Evolutionary conservation across 768 basidiomycete species (phyloP), one percentile per base, ranked within the genome.

Genomic region (Lactarius deliciosus): DNA sequence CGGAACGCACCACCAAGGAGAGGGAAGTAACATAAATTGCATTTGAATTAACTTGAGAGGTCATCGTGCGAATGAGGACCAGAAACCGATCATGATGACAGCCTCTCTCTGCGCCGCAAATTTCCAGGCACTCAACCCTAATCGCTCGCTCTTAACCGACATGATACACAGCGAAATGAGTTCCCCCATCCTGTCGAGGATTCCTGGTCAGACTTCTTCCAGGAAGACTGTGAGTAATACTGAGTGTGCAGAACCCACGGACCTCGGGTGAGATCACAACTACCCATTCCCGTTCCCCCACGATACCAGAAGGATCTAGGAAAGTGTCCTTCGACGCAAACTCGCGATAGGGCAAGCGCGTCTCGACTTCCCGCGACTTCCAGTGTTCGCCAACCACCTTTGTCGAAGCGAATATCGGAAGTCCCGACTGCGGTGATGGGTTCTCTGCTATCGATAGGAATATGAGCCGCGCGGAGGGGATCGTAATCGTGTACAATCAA

Each of bases 281-380:
- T 18, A 62, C 15, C 61, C 61, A 55, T 28, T 62, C 61, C 25
- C 61, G 55, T 13, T 62, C 53, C 30, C 50, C 61, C 25, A 62
- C 22, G 3, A 62, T 28, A 18, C 20, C 13, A 4, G 30, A 18
- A 28, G 28, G 13, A 41, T 20, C 9, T 36, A 11, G 38, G 36
- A 41, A 20, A 25, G 38, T 36, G n/a, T 62, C 25, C 28, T 18
- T 55, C 53, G 25, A 30, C 10, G n/a, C 38, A 53, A 53, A 53
- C 25, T 62, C 36, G 9, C 61, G 61, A 62, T 62, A 55, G 20
- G 61, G 61, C 13, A 62, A 38, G 16, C 40, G 22, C 32, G 61
- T 55, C 28, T 55, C 53, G 11, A 62, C 47, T 40, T 53, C 10
- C 20, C 53, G 18, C 22, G 30, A 36, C 10, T 7, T 11, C 50